These are phyloP conservation scores for Calonectria crousiana DNA, from an alignment of 2,329 filamentous ascomycete species.

Conservation along the genomic window DNA sequence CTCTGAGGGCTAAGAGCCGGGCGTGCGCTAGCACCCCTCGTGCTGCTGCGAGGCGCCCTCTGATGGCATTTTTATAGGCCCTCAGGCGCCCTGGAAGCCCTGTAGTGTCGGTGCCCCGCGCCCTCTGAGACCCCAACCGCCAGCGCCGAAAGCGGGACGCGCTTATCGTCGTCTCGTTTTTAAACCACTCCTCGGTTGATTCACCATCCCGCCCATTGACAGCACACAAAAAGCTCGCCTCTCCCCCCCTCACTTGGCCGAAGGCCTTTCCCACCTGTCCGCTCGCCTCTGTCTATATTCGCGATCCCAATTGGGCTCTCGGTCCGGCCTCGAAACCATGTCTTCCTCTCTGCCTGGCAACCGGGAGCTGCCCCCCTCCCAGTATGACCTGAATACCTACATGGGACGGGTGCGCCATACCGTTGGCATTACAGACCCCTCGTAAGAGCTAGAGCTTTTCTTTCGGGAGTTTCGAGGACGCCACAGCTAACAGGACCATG, in stretches of 20 bases:
- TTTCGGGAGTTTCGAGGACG: background rate
- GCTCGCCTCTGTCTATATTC: constrained; percentile 1
- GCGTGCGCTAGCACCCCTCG: constrained; percentile 7
- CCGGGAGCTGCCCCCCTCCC: constrained; percentile 89
- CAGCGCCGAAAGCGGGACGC: constrained; percentile 47
- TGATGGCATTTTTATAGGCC: background rate
- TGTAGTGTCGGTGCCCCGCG: background rate
- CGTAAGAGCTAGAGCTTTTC: constrained; percentile 70
- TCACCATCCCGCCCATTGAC: constrained; percentile 14
- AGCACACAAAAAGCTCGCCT: constrained; percentile 20
- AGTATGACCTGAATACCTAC: constrained; percentile 93
- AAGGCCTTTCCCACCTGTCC: constrained; percentile 17
- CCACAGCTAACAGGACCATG: constrained; percentile 21
- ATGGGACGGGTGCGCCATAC: constrained; percentile 94
- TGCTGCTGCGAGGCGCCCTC: background rate
- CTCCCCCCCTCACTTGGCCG: constrained; percentile 9
- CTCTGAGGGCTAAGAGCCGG: constrained; percentile 7
- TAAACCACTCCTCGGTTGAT: constrained; percentile 29
- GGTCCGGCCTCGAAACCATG: constrained; percentile 55
- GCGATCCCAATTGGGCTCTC: constrained; percentile 23
- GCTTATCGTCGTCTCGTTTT: constrained; percentile 48
- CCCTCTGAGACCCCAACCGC: constrained; percentile 27
- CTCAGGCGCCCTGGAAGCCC: constrained; percentile 5
- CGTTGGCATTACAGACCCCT: constrained; percentile 91
- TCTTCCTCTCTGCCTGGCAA: constrained; percentile 74